Evolutionary conservation across 805 yeast genomes (phyloP), one percentile per base, ranked within the genome.

Genomic region (Ogataea methanolica): DNA sequence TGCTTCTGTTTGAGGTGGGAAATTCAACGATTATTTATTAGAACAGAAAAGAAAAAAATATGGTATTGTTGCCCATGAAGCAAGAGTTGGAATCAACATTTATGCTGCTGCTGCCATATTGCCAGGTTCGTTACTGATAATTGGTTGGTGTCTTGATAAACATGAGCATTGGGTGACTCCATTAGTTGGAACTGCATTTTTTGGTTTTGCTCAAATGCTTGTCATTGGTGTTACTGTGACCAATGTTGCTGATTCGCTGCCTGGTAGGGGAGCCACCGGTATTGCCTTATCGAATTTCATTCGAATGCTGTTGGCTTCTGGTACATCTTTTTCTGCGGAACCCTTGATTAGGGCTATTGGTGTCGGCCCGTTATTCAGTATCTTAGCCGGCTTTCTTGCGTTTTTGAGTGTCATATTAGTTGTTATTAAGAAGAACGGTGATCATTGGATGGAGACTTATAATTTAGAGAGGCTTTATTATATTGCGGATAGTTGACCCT

Each of bases 261-360:
- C 96, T 0, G 95, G 96, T 0, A 75, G 83, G 57, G 95, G 96
- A 38, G 91, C 96, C 14, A 85, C 96, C 0, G 96, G 95, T 0
- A 87, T 88, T 42, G 96, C 96, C 0, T 63, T 89, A 43, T 88
- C 86, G 58, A 89, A 88, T 60, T 74, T 88, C 47, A 71, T 84
- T 17, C 73, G 96, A 56, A 85, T 82, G 73, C 68, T 80, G 2
- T 68, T 85, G 49, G 96, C 96, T 1, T 88, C 95, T 0, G 72
- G 74, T 2, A 91, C 88, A 11, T 80, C 90, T 1, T 89, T 88
- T 61, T 72, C 77, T 8, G 79, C 86, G 1, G 89, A 83, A 38
- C 95, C 96, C 0, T 69, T 86, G 58, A 68, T 83, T 16, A 57
- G 61, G 4, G 89, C 87, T 0, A 70, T 88, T 60, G 88, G 89